A percentile compares a stretch with the other conserved stretches of the same genome.
phyloP scores from a whole-genome alignment of 108 stramenopile genomes.

The Discostella pseudostelligera region DNA sequence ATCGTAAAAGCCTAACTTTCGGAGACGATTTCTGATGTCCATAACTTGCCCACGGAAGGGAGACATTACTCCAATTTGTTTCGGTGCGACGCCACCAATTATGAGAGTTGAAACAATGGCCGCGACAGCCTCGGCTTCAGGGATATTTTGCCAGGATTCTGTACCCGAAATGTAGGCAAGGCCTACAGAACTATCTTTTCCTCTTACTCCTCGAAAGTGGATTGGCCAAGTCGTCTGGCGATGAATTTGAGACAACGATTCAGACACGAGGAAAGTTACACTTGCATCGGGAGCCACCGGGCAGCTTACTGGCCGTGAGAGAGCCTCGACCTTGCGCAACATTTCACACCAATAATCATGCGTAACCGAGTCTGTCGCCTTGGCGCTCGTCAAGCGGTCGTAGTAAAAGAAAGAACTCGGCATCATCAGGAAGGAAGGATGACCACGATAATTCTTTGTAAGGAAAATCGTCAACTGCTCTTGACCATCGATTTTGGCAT shows the following conservation, averaged over 20 bases:
- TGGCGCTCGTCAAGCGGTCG: constrained; percentile 53
- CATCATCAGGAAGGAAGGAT: constrained; percentile 63
- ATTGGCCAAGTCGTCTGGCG: constrained; percentile 63
- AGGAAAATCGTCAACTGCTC: constrained; percentile 54
- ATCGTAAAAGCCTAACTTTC: constrained; percentile 38
- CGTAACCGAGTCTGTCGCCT: constrained; percentile 2
- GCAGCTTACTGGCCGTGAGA: constrained; percentile 25
- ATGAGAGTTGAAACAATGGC: constrained; percentile 49
- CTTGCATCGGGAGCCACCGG: not conserved
- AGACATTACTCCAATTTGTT: constrained; percentile 67
- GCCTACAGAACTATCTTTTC: constrained; percentile 50
- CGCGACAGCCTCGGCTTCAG: constrained; percentile 50
- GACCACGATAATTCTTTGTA: constrained; percentile 62
- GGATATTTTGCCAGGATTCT: constrained; percentile 65
- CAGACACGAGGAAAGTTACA: constrained; percentile 3
- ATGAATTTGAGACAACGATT: constrained; percentile 17
- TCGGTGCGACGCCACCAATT: constrained; percentile 34
- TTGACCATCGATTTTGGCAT: constrained; percentile 41
- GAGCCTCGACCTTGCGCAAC: constrained; percentile 51
- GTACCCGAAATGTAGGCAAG: constrained; percentile 53
- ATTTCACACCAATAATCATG: constrained; percentile 41
- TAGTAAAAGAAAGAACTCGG: constrained; percentile 69
- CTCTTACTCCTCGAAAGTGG: constrained; percentile 61
- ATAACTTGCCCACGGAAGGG: constrained; percentile 77
- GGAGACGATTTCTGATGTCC: constrained; percentile 54